Evolutionary conservation across 2,329 filamentous ascomycete genomes (phyloP), one percentile per base, ranked within the genome.

Genomic region (Coniochaeta ligniaria): DNA sequence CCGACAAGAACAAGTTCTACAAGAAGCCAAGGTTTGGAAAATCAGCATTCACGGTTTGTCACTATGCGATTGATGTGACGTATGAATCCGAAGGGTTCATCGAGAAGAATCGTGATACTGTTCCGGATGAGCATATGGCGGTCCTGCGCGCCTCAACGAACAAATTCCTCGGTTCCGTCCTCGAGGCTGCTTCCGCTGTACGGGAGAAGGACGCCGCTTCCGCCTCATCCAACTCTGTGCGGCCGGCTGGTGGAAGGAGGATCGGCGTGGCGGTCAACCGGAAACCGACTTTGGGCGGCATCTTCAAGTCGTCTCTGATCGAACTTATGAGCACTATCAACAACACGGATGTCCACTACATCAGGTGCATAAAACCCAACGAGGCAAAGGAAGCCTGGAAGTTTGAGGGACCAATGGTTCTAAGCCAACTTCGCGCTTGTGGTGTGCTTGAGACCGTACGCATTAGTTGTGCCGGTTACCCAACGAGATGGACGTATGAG

Each of bases 61-160:
- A 99, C 77, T 99, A 99, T 76, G 95, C 95, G 59, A 83, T 99
- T 60, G 95, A 99, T 70, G 95, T 99, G 68, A 98, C 94, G 20
- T 99, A 99, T 73, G 95, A 99, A 75, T 98, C 94, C 1, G 95
- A 99, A 68, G 95, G 95, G 55, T 99, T 99, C 77, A 97, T 99
- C 70, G 96, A 99, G 75, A 99, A 99, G 84, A 99, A 99, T 76
- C 87, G 95, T 74, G 95, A 99, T 75, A 99, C 96, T 22, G 95
- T 99, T 55, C 95, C 95, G 6, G 95, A 99, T 71, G 95, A 99
- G 78, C 95, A 98, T 72, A 91, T 99, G 87, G 92, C 95, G 62
- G 89, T 99, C 41, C 83, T 99, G 65, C 89, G 86, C 67, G 87
- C 87, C 58, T 96, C 92, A 1, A 88, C 85, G 35, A 99, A 97